phyloP scores from a whole-genome alignment of 2,329 filamentous ascomycete species.

The Cercospora sesami region DNA sequence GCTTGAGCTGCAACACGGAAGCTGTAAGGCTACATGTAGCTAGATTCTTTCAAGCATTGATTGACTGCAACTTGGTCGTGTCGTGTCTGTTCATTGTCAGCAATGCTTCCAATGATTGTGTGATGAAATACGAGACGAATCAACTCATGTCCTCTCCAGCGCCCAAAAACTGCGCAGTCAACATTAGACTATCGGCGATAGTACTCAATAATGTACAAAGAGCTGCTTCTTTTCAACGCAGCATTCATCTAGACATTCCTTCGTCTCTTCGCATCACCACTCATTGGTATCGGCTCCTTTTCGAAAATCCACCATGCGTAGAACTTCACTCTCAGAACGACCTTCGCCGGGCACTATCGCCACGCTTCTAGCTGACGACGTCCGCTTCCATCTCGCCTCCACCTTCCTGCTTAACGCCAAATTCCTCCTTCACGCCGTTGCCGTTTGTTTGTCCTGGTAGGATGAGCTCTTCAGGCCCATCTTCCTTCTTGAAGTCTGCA shows the following conservation, averaged over 20 bases:
- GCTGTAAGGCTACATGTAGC: background rate
- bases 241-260: conserved; percentile 9
- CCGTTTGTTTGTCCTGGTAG: conserved; percentile 32
- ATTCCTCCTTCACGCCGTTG: conserved; percentile 11
- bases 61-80: background rate
- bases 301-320: background rate
- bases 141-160: conserved; percentile 1
- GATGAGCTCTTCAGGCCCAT: conserved; percentile 38
- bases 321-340: background rate
- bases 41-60: background rate
- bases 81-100: background rate
- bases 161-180: conserved; percentile 8
- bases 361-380: conserved; percentile 1
- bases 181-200: conserved; percentile 12
- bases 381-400: conserved; percentile 5
- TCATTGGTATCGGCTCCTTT: background rate
- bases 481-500: conserved; percentile 29
- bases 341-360: background rate
- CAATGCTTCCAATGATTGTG: background rate
- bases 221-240: conserved; percentile 9
- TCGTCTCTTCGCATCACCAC: conserved; percentile 7
- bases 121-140: background rate
- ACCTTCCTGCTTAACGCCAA: conserved; percentile 2
- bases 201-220: conserved; percentile 14
- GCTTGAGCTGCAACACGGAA: conserved; percentile 14